A percentile compares a stretch with the other conserved stretches of the same genome.
These are phyloP conservation scores for Pichia occidentalis DNA, from an alignment of 805 yeast species.

Conservation along the genomic window DNA sequence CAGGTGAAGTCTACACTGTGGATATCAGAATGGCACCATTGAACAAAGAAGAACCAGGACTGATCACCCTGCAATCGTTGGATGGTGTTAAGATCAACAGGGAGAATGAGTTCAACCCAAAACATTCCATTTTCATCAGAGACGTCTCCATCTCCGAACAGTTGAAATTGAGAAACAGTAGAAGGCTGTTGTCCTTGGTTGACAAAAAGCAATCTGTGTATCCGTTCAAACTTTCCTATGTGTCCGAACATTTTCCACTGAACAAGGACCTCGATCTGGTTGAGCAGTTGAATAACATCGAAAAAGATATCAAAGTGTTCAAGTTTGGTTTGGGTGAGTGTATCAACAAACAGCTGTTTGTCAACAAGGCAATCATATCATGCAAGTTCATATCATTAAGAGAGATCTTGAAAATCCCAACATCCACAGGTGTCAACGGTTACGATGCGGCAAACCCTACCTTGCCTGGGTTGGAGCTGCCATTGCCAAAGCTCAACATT, in stretches of 20 bases:
- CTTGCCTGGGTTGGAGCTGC: slow-evolving; percentile 68
- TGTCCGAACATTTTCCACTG: slow-evolving; percentile 58
- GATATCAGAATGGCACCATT: slow-evolving; percentile 78
- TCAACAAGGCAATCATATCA: slow-evolving; percentile 63
- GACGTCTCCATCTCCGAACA: slow-evolving; percentile 80
- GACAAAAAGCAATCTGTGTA: slow-evolving; percentile 77
- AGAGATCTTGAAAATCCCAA: slow-evolving; percentile 53
- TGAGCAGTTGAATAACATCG: slow-evolving; percentile 39
- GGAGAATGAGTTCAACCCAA: slow-evolving; percentile 44
- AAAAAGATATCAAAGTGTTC: slow-evolving; percentile 51
- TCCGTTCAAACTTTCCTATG: slow-evolving; percentile 81
- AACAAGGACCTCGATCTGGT: slow-evolving; percentile 28
- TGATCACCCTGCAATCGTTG: slow-evolving; percentile 59
- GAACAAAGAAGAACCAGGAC: slow-evolving; percentile 45
- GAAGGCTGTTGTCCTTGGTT: slow-evolving; percentile 60
- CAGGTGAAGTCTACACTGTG: slow-evolving; percentile 83
- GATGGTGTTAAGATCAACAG: slow-evolving; percentile 62
- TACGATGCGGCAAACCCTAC: slow-evolving; percentile 57
- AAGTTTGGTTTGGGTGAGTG: slow-evolving; percentile 78
- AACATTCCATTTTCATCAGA: slow-evolving; percentile 71
- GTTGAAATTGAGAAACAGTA: slow-evolving; percentile 67
- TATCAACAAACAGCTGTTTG: slow-evolving; percentile 69
- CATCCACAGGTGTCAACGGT: slow-evolving; percentile 62
- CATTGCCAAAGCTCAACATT: slow-evolving; percentile 67
- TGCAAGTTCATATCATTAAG: slow-evolving; percentile 71